phyloP scores from a whole-genome alignment of 2,329 filamentous ascomycete species.

The Sporothrix schenckii region DNA sequence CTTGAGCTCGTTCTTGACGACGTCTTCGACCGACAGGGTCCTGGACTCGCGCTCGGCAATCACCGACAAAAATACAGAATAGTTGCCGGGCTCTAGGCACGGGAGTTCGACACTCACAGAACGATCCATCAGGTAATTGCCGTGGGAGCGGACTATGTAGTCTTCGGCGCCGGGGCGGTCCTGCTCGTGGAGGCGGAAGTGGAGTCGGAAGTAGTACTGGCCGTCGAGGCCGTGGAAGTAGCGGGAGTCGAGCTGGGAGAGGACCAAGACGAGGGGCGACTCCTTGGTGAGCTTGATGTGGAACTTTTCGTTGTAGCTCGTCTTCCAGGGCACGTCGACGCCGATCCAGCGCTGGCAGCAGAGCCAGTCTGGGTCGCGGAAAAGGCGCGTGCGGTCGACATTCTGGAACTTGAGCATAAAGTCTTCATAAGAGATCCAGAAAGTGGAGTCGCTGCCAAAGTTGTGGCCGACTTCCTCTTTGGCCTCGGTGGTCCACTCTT shows the following conservation, averaged over 20 bases:
- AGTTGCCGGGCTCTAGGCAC: constrained; percentile 71
- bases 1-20: constrained; percentile 66
- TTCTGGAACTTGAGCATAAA: constrained; percentile 61
- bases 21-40: constrained; percentile 61
- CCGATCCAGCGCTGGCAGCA: constrained; percentile 50
- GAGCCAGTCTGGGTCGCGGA: constrained; percentile 58
- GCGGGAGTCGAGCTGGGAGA: constrained; percentile 60
- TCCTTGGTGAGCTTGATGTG: constrained; percentile 53
- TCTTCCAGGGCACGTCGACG: constrained; percentile 57
- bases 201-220: constrained; percentile 58
- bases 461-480: constrained; percentile 71
- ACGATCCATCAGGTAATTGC: constrained; percentile 65
- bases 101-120: constrained; percentile 75
- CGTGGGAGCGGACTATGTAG: constrained; percentile 59
- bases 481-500: constrained; percentile 82
- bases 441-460: constrained; percentile 75
- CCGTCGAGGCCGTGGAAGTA: constrained; percentile 62
- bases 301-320: constrained; percentile 61
- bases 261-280: constrained; percentile 58
- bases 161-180: constrained; percentile 50
- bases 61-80: constrained; percentile 75
- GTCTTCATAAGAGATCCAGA: constrained; percentile 63
- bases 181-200: constrained; percentile 57
- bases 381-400: constrained; percentile 62
- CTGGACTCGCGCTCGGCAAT: constrained; percentile 63